Percentiles rank a stretch among this genome's conserved stretches.
These are phyloP conservation scores for Papilionanthe hybrid DNA, from an alignment of 116 monocot species.

Conservation along the genomic window DNA sequence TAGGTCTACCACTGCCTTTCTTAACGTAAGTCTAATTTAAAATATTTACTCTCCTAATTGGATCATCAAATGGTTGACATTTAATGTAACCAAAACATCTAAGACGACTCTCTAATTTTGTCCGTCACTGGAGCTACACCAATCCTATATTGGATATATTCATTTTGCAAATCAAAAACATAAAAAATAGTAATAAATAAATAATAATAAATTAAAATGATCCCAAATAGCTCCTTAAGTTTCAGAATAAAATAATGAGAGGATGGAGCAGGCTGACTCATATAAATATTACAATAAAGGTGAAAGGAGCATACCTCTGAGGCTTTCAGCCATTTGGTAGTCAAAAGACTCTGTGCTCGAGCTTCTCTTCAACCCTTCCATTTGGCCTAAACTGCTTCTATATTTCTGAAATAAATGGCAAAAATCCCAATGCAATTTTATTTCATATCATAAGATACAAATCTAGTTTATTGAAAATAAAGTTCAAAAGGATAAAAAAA, in stretches of 20 bases:
- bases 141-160: no score
- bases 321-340: conserved; percentile 45
- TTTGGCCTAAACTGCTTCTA: conserved; percentile 39
- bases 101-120: no score
- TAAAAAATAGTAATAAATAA: no score
- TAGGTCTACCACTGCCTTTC: no score
- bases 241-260: neutral
- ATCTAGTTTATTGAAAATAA: neutral
- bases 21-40: no score
- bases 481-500: neutral
- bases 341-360: conserved; percentile 54
- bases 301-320: conserved; percentile 30
- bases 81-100: no score
- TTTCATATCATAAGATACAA: neutral
- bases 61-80: no score
- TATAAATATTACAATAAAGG: conserved; percentile 1
- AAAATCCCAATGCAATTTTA: neutral
- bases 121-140: no score
- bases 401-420: conserved; percentile 46
- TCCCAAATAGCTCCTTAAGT: neutral
- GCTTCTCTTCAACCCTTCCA: conserved; percentile 70
- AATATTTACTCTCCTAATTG: no score
- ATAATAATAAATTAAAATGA: no score
- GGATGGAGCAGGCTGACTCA: neutral
- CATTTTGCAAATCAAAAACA: no score